Evolutionary conservation across 768 basidiomycete species (phyloP), one percentile per base, ranked within the genome.

Genomic region (Tremella mesenterica): DNA sequence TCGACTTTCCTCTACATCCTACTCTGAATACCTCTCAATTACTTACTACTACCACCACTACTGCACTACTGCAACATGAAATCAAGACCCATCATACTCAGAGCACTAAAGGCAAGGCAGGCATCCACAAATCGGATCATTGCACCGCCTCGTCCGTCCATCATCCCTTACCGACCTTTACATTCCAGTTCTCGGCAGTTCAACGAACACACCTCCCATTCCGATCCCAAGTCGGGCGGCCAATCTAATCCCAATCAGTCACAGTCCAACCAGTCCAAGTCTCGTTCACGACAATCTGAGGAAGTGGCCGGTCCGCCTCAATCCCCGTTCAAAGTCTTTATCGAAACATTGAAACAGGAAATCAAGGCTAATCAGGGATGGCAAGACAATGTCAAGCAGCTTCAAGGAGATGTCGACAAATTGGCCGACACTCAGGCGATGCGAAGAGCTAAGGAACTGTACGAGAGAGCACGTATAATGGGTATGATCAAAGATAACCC

Each of bases 401-500:
- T 99, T 16, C 89, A 93, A 75, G 95, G 95, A 58, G 91, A 97
- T 73, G 93, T 95, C 31, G 88, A 89, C 76, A 95, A 95, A 76
- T 75, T 96, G 45, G 92, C 96, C 77, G 95, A 96, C 72, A 90
- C 88, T 50, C 90, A 93, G 70, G 85, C 91, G 13, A 85, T 99
- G 89, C 89, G 88, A 77, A 81, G 80, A 64, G 91, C 91, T 1
- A 81, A 80, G 70, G 90, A 87, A 47, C 83, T 88, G 54, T 97
- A 97, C 75, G 93, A 97, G 76, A 82, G 85, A 56, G 90, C 93
- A 7, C 81, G 93, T 75, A 92, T 96, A 69, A 57, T 85, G 5
- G 86, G 89, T 4, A 89, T 89, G 62, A 93, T 99, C 52, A 88
- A 93, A 77, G 88, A 95, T 73, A 99, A 99, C 67, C 93, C 93